Evolutionary conservation across 345 rosid genomes (phyloP), one percentile per base, ranked within the genome.

Genomic region (Trapa bicornis): DNA sequence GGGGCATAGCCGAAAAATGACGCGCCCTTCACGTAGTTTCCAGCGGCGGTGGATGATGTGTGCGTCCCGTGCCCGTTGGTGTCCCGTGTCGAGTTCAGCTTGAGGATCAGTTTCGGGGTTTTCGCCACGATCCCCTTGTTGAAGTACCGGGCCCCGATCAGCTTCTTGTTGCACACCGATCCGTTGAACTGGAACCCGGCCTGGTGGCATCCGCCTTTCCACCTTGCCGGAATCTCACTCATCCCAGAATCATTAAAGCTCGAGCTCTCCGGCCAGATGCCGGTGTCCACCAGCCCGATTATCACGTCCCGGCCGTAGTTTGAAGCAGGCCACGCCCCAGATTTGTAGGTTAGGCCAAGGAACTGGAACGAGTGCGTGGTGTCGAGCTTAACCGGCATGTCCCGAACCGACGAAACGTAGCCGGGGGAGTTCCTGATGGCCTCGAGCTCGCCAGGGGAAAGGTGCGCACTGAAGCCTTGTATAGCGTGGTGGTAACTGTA

Each of bases 61-160:
- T 85, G 89, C 3, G 86, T 85, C 66, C 86, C 89, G 12, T 85
- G 89, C 3, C 89, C 89, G 1, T 66, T 68, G 0, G 75, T 75
- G 71, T 85, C 86, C 0, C 86, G 73, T 0, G 85, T 16, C n/a
- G 89, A 82, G 68, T 85, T 85, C 83, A 80, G 75, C 38, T 74
- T 15, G 2, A 82, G 67, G 47, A 75, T 80, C 65, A 76, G 14
- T 47, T 75, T 54, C n/a, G 85, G 83, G n/a, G 74, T 42, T n/a
- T 45, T 65, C 1, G 86, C 73, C 35, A 65, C 43, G 37, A 80
- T 67, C 0, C 80, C 87, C 78, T 71, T 79, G 72, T 80, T 81
- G 72, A 84, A 84, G 71, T 32, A 79, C 33, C 85, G 41, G 5
- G 87, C 87, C 33, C 87, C 87, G 22, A 84, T 77, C 39, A 84